Conservation (phyloP, 208 protist genomes). For the Herpetomonas muscarum region DNA sequence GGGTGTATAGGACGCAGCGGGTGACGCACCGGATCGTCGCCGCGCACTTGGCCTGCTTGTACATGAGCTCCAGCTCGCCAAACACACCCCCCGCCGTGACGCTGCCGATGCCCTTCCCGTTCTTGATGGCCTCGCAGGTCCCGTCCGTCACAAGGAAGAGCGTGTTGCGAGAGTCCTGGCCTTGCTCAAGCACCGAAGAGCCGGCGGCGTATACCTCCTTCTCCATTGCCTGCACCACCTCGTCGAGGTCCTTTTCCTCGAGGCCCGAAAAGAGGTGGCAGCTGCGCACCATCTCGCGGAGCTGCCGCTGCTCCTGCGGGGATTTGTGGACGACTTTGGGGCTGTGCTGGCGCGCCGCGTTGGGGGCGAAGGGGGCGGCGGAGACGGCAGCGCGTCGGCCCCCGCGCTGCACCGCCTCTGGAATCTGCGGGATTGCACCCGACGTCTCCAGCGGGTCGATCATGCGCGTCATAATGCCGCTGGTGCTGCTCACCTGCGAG, state of each 20-base stretch:
- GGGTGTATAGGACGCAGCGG: conserved; percentile 68
- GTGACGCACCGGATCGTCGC: conserved; percentile 81
- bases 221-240: conserved; percentile 51
- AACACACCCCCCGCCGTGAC: conserved; percentile 64
- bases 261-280: conserved; percentile 74
- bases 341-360: conserved; percentile 4
- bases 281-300: conserved; percentile 37
- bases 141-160: conserved; percentile 79
- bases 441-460: not conserved
- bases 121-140: conserved; percentile 79
- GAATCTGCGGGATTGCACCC: conserved; percentile 9
- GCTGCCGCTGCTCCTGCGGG: conserved; percentile 34
- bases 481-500: not conserved
- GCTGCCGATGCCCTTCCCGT: conserved; percentile 55
- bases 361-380: conserved; percentile 35
- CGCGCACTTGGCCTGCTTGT: conserved; percentile 69
- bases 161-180: conserved; percentile 45
- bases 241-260: conserved; percentile 41
- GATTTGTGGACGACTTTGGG: conserved; percentile 22
- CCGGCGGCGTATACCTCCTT: conserved; percentile 59
- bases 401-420: conserved; percentile 18
- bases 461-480: conserved; percentile 14
- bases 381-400: conserved; percentile 64
- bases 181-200: conserved; percentile 70
- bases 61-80: conserved; percentile 88